Base-by-base conservation (phyloP, 2,329 filamentous ascomycete species). In the Fusarium circinatum region DNA sequence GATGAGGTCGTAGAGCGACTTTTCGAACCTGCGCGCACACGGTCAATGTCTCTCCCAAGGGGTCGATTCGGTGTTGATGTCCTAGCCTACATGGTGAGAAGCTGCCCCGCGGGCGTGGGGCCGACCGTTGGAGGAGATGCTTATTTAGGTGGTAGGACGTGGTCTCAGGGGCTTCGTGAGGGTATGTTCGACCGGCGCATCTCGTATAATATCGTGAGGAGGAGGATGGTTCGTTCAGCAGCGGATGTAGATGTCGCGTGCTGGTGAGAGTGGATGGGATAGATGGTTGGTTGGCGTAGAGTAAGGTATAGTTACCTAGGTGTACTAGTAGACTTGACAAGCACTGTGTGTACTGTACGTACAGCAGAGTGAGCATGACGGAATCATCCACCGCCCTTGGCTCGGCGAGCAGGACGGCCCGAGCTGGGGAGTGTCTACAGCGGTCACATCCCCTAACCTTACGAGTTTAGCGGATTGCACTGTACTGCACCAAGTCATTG, bases 1-100 rank as follows among this genome's bases (percentile, higher is more conserved):
- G 79, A 99, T 99, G 87, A 99, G 95, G 90, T 98, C 96, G 84
- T 98, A 98, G 26, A 99, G 90, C 47, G 96, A 98, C 85, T 99
- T 99, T 84, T 99, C 96, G 86, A 99, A 99, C 96, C 95, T 98
- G 65, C 70, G 65, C 67, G 47, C 47, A 47, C 28, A 68, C n/a
- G 39, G 75, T 79, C 69, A 79, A 75, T 73, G 48, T 51, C 51
- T 42, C 45, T 55, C 47, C 45, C 28, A 34, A 36, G 18, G 30
- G 20, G 44, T 41, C 26, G n/a, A 48, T 42, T 45, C 26, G 18
- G 34, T 34, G 28, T 47, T 39, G 34, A 51, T 39, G 63, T 57
- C 41, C 34, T 30, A 48, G 52, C 75, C 73, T 78, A 78, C 77
- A 78, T 78, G 62, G 66, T 78, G 75, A 74, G 73, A 68, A 67